Base-by-base conservation (phyloP, 2,329 filamentous ascomycete species). In the Endoconidiophora laricicola region DNA sequence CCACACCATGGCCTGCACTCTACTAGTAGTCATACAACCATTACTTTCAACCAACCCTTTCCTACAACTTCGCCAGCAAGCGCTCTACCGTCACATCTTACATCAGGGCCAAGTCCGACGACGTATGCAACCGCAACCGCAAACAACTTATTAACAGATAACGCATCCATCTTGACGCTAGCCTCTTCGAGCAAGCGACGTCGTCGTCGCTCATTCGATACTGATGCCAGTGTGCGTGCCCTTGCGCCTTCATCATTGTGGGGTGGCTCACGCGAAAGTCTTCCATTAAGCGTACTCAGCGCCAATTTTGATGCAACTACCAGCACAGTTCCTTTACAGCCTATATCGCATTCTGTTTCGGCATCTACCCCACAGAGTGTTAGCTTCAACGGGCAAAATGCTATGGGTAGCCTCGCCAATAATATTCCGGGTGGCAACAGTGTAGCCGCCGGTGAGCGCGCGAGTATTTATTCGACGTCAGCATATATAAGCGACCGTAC, bases 81-180 rank as follows among this genome's bases (percentile, higher is more conserved):
- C 1, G 83, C 83, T 18, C 79, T 87, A 43, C 83, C 83, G 2
- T 69, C 80, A 2, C 81, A 87, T 63, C 69, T 85, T 29, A 74
- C 70, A 1, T 76, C 77, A 16, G 22, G 10, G 77, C 79, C 0
- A 81, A 87, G 79, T 57, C 82, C 82, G 2, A 75, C 78, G 4
- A 88, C 83, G 0, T 90, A 90, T 62, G 75, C 72, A 46, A 76
- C 74, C n/a, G 83, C 83, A 1, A 90, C 83, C 0, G 84, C 85
- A 48, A 87, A 88, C 64, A 86, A 85, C 58, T 72, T 90, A 4
- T 69, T 90, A 33, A 86, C 83, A 1, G 86, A 93, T 62, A 86
- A 93, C 60, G 86, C 86, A 20, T 90, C 84, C 23, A 88, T 93
- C 57, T 66, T 93, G 54, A 93, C 86, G 0, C 71, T 93, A 12